Base-by-base conservation (phyloP, 1,284 basidiomycete species). In the Anthracocystis setariae region DNA sequence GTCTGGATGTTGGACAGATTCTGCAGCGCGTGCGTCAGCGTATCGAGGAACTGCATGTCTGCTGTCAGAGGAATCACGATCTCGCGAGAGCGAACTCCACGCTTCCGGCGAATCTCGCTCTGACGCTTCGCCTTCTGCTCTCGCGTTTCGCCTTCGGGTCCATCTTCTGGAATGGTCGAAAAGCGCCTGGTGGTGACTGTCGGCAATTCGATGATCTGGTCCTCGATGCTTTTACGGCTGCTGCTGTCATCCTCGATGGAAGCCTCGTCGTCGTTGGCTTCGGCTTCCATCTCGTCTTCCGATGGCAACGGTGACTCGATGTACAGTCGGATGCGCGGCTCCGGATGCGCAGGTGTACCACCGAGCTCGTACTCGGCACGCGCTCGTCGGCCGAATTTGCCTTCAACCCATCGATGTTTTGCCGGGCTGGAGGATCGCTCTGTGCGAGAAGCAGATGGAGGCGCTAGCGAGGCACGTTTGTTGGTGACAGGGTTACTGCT, bases 21-120 rank as follows among this genome's bases (percentile, higher is more conserved):
- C 45, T 88, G 86, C 21, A 96, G 86, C 3, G 92, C 89, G 0
- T 88, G 87, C 0, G 88, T 89, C 40, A 95, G 87, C 8, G 92
- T 87, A 39, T 89, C 87, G 82, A 94, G 92, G 85, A 98, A 97
- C 1, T 84, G 88, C 29, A 88, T 87, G 78, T 96, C 93, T 32
- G 92, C 90, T 18, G 87, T 86, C 10, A 97, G 88, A 2, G 92
- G 91, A 44, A 96, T 91, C 59, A 93, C 86, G 18, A 93, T 54
- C 23, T 73, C 64, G 27, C 70, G 64, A 8, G 70, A 64, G 8
- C 63, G 58, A 3, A 46, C 54, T 20, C 69, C 69, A 25, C 65
- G 64, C 23, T 61, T 64, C 12, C 57, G 35, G 13, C 65, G 60
- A 21, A 73, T 73, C 42, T 73, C 70, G 40, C 43, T 48, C 37